Evolutionary conservation across 495 filamentous ascomycete genomes (phyloP).

Genomic region (Penicillium cataractarum): DNA sequence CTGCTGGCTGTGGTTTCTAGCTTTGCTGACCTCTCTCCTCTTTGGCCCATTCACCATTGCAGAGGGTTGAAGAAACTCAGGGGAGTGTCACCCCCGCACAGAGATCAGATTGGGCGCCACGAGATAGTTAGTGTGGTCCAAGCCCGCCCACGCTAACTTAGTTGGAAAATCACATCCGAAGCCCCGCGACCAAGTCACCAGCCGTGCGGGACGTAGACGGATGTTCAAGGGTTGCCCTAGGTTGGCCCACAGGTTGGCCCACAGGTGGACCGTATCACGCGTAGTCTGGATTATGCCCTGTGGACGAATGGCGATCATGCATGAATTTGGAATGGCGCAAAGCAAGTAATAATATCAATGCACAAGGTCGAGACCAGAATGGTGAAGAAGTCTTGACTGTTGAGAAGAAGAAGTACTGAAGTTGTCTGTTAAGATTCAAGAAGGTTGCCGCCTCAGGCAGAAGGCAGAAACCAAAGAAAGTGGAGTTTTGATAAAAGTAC

Average conservation of each 20-base stretch:
- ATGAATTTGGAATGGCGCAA: background rate
- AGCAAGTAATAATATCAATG: background rate
- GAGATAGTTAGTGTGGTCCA: background rate
- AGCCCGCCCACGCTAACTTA: slow-evolving; percentile 4
- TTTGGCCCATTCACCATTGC: too few relatives aligned
- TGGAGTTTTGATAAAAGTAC: too few relatives aligned
- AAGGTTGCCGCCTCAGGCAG: background rate
- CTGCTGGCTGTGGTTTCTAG: background rate
- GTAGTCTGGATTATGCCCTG: background rate
- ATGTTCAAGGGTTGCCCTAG: background rate
- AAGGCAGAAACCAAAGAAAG: background rate
- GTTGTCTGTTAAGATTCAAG: too few relatives aligned
- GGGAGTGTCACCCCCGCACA: background rate
- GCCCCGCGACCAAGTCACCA: background rate
- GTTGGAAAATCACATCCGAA: slow-evolving; percentile 11
- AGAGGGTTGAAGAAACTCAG: background rate
- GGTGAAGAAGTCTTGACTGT: background rate
- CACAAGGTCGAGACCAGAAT: background rate
- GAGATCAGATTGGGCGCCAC: slow-evolving; percentile 12
- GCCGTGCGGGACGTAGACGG: background rate
- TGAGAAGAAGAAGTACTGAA: too few relatives aligned
- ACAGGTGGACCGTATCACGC: background rate
- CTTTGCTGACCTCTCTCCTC: too few relatives aligned
- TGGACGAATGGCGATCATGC: background rate
- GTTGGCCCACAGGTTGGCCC: too few relatives aligned